Conservation (phyloP, 1,284 basidiomycete genomes). For the Cystobasidium slooffiae region DNA sequence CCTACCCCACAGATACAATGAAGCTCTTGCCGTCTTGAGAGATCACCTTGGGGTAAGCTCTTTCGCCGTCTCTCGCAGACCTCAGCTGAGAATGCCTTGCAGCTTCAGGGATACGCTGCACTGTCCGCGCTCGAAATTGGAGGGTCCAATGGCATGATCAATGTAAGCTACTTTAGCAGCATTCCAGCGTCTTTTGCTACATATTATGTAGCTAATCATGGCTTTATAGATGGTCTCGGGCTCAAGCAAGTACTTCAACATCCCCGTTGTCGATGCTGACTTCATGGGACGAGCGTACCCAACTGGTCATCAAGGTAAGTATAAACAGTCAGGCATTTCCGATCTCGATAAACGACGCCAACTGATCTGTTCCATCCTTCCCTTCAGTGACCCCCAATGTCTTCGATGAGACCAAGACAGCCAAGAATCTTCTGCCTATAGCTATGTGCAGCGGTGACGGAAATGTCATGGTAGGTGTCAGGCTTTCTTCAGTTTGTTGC, state of each 20-base stretch:
- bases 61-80: neutral
- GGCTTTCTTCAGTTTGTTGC: neutral
- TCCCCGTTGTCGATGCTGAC: slow-evolving; percentile 62
- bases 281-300: slow-evolving; percentile 64
- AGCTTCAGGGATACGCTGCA: slow-evolving; percentile 19
- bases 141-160: slow-evolving; percentile 65
- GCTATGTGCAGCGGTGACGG: slow-evolving; percentile 60
- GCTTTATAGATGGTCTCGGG: slow-evolving; percentile 60
- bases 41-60: neutral
- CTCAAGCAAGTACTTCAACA: slow-evolving; percentile 52
- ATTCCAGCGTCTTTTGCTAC: neutral
- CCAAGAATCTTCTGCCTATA: slow-evolving; percentile 58
- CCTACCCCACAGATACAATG: neutral
- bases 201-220: neutral
- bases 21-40: neutral
- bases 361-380: slow-evolving; percentile 52
- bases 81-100: neutral
- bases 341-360: slow-evolving; percentile 54
- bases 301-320: slow-evolving; percentile 51
- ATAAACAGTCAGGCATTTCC: slow-evolving; percentile 51
- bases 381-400: slow-evolving; percentile 52
- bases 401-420: slow-evolving; percentile 48
- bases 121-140: slow-evolving; percentile 61
- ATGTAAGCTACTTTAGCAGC: neutral
- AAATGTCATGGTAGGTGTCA: slow-evolving; percentile 57